Evolutionary conservation across 352 stramenopile genomes (phyloP).

Genomic region (Phytophthora fragariaefolia): DNA sequence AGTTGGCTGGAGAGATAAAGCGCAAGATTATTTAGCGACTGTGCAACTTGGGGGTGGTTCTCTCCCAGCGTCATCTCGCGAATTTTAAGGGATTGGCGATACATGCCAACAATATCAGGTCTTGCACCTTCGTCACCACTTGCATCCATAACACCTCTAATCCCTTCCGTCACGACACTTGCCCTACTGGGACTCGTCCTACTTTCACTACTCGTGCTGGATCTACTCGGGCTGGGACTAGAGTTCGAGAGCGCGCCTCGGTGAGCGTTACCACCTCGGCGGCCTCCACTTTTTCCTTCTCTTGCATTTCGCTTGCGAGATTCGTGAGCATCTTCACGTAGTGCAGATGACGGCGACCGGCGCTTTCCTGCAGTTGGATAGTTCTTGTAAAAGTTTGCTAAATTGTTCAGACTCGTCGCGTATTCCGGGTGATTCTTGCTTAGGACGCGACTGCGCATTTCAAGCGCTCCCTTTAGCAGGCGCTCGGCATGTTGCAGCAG

Average conservation of each 20-base stretch:
- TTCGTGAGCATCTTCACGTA: conserved; percentile 31
- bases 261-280: conserved; percentile 10
- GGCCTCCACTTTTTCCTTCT: conserved; percentile 25
- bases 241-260: conserved; percentile 21
- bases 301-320: conserved; percentile 18
- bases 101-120: conserved; percentile 75
- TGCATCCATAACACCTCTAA: not conserved
- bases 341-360: conserved; percentile 32
- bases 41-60: conserved; percentile 79
- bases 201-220: conserved; percentile 45
- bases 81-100: conserved; percentile 80
- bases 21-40: conserved; percentile 84
- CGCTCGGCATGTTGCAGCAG: conserved; percentile 76
- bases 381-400: conserved; percentile 89
- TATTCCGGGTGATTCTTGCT: conserved; percentile 82
- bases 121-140: conserved; percentile 24
- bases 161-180: not conserved
- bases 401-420: conserved; percentile 83
- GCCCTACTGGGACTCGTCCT: conserved; percentile 22
- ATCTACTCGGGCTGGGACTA: conserved; percentile 39
- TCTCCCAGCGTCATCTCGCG: conserved; percentile 67
- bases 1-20: conserved; percentile 75
- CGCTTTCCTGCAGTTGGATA: conserved; percentile 47
- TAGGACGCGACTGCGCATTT: conserved; percentile 76
- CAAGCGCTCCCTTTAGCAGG: conserved; percentile 69